phyloP scores from a whole-genome alignment of 371 early-diverging fungal genomes.

The Mortierella sp. region DNA sequence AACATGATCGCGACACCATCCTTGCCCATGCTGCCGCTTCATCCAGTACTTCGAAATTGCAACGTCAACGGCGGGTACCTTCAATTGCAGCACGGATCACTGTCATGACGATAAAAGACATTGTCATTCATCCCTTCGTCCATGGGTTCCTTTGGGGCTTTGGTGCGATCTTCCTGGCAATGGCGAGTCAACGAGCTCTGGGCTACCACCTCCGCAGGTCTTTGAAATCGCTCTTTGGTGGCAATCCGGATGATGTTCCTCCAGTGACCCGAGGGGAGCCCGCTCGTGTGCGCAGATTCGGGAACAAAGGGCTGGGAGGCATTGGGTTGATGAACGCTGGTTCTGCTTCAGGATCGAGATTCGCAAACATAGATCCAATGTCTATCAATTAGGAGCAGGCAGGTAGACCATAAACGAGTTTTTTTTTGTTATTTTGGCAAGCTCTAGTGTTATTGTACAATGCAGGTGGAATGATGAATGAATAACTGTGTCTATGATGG shows the following conservation, averaged over 20 bases:
- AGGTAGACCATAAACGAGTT: too few species aligned
- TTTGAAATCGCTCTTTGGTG: conserved; percentile 30
- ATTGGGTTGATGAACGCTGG: conserved; percentile 32
- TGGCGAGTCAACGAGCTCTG: conserved; percentile 33
- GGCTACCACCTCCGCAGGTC: conserved; percentile 21
- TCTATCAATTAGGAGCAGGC: neutral
- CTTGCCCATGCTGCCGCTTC: conserved; percentile 1
- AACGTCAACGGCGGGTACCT: conserved; percentile 15
- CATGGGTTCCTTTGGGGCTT: conserved; percentile 59
- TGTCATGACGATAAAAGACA: conserved; percentile 48
- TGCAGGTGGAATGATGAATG: neutral
- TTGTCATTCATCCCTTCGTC: conserved; percentile 55
- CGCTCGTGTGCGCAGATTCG: conserved; percentile 33
- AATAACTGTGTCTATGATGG: conserved; percentile 11
- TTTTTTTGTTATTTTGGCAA: neutral
- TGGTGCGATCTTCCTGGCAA: conserved; percentile 34
- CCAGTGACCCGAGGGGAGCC: conserved; percentile 31
- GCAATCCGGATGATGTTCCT: conserved; percentile 1
- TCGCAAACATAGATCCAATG: neutral
- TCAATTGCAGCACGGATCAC: conserved; percentile 30
- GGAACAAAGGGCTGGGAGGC: conserved; percentile 13
- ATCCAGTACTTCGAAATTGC: neutral
- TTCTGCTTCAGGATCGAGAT: neutral
- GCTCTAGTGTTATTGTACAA: neutral
- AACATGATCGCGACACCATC: conserved; percentile 28